Conservation (phyloP, 2,329 filamentous ascomycete genomes). For the Zymoseptoria ardabiliae region DNA sequence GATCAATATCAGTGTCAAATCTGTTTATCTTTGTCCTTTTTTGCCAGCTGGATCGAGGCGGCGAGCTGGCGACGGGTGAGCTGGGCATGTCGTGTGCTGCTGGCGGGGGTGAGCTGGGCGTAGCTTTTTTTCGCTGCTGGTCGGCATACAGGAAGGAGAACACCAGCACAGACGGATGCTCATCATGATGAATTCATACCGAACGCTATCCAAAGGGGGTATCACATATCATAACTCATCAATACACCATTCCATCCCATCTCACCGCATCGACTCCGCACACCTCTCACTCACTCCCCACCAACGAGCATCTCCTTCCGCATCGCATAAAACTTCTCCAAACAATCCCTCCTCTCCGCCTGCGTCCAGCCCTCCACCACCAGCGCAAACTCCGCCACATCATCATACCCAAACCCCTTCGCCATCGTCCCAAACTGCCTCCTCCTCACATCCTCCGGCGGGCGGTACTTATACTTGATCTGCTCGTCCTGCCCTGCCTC, state of each 20-base stretch:
- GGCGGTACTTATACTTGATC: constrained; percentile 58
- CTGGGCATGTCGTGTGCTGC: too few species aligned
- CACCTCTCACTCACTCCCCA: not conserved
- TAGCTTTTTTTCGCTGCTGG: too few species aligned
- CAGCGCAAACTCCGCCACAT: constrained; percentile 76
- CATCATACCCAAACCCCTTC: constrained; percentile 64
- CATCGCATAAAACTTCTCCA: constrained; percentile 72
- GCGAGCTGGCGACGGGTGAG: too few species aligned
- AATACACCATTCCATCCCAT: not conserved
- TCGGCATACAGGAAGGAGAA: not conserved
- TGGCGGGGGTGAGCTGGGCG: too few species aligned
- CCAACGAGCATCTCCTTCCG: constrained; percentile 39
- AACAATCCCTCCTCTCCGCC: constrained; percentile 66
- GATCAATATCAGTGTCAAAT: constrained; percentile 2
- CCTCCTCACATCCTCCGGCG: constrained; percentile 63
- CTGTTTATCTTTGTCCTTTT: not conserved
- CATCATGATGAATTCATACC: not conserved
- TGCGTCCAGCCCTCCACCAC: constrained; percentile 88
- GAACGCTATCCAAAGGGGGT: not conserved
- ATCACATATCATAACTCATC: not conserved
- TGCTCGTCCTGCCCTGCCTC: constrained; percentile 20
- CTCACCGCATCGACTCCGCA: not conserved
- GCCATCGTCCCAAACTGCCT: constrained; percentile 93
- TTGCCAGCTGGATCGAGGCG: too few species aligned
- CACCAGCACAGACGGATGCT: not conserved